Conservation (phyloP, 148 eudicot species). For the Spergularia bocconei region DNA sequence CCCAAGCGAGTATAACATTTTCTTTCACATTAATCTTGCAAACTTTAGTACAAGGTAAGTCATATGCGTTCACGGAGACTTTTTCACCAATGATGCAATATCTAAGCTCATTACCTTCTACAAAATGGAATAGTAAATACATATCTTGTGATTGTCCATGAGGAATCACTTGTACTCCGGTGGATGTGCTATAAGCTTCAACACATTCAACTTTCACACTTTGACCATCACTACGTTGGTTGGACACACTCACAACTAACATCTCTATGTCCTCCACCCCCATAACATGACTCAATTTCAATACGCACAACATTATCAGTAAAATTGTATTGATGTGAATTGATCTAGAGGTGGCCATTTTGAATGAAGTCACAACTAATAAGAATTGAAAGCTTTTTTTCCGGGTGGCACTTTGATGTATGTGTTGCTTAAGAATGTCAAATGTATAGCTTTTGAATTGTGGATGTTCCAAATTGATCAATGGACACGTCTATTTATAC, state of each 20-base stretch:
- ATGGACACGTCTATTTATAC: too few relatives aligned
- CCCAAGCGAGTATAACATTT: too few relatives aligned
- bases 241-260: not conserved
- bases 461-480: too few relatives aligned
- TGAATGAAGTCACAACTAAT: too few relatives aligned
- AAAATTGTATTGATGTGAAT: not conserved
- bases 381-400: too few relatives aligned
- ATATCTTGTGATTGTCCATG: not conserved
- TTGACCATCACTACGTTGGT: not conserved
- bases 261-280: too few relatives aligned
- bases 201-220: not conserved
- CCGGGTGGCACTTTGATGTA: too few relatives aligned
- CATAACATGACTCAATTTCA: not conserved
- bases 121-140: not conserved
- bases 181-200: not conserved
- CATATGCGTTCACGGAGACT: not conserved
- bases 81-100: not conserved
- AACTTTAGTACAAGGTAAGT: constrained; percentile 4
- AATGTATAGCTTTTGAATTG: too few relatives aligned
- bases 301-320: not conserved
- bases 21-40: not conserved
- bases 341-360: not conserved
- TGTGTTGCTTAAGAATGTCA: not conserved
- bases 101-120: not conserved
- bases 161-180: not conserved